These are phyloP conservation scores for Paramecium bursaria DNA, from an alignment of 73 alveolate species.

Conservation along the genomic window DNA sequence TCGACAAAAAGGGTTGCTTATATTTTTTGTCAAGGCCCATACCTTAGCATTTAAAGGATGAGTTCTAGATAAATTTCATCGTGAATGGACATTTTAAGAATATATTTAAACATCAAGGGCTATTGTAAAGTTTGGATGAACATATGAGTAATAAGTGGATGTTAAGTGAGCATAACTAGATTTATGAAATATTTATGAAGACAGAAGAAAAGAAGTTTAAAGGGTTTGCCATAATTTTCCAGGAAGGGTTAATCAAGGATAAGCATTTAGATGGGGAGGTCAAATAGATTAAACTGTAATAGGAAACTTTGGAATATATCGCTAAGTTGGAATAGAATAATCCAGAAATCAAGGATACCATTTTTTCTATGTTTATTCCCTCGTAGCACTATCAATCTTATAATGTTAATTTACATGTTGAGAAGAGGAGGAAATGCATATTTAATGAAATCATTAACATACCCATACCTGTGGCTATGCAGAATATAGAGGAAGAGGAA, in stretches of 20 bases:
- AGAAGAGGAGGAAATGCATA: constrained; percentile 26
- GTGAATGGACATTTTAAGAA: constrained; percentile 2
- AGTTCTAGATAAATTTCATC: neutral
- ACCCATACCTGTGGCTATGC: neutral
- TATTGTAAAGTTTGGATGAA: neutral
- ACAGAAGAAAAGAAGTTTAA: constrained; percentile 24
- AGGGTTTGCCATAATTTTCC: constrained; percentile 37
- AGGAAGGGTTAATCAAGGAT: constrained; percentile 15
- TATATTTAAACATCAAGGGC: neutral
- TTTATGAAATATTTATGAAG: constrained; percentile 26
- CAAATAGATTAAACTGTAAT: constrained; percentile 13
- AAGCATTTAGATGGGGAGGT: constrained; percentile 21
- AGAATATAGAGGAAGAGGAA: neutral
- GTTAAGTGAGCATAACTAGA: neutral
- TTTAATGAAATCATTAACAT: constrained; percentile 4
- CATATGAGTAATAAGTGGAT: constrained; percentile 23
- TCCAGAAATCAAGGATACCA: constrained; percentile 26
- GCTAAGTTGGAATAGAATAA: constrained; percentile 1
- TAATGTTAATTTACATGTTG: too few species aligned
- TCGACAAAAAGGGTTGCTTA: constrained; percentile 19
- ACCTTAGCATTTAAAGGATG: constrained; percentile 5
- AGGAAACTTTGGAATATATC: constrained; percentile 24
- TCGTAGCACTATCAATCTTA: neutral
- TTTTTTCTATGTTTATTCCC: constrained; percentile 5
- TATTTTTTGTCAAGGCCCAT: constrained; percentile 29